phyloP scores from a whole-genome alignment of 2,329 filamentous ascomycete genomes.

The Lachnellula subtilissima region DNA sequence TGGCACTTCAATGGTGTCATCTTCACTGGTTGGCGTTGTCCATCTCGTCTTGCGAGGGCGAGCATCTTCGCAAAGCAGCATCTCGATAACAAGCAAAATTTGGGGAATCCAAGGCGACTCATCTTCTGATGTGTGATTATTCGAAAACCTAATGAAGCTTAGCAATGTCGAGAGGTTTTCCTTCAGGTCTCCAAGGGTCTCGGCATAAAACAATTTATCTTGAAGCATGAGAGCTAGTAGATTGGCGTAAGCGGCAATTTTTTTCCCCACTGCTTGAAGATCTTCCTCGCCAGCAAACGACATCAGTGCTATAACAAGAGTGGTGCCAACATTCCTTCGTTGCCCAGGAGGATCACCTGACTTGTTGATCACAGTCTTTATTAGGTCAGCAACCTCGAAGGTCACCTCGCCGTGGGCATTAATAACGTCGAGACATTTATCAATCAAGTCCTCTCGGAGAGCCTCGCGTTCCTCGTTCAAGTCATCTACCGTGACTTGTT shows the following conservation, averaged over 20 bases:
- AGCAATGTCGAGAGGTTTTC: slow-evolving; percentile 73
- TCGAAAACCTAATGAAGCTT: slow-evolving; percentile 68
- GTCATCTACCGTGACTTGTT: slow-evolving; percentile 63
- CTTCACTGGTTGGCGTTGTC: slow-evolving; percentile 51
- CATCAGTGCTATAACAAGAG: slow-evolving; percentile 78
- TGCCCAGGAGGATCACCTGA: slow-evolving; percentile 52
- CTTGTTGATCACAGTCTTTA: slow-evolving; percentile 63
- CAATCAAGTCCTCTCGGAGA: slow-evolving; percentile 75
- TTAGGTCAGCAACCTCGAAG: slow-evolving; percentile 85
- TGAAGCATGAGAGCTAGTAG: slow-evolving; percentile 84
- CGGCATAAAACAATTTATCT: slow-evolving; percentile 73
- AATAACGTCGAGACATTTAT: slow-evolving; percentile 85
- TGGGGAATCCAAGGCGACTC: slow-evolving; percentile 91
- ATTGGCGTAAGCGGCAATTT: slow-evolving; percentile 88
- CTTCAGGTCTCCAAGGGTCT: slow-evolving; percentile 68
- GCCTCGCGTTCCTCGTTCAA: slow-evolving; percentile 69
- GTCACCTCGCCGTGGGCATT: slow-evolving; percentile 83
- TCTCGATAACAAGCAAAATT: slow-evolving; percentile 84
- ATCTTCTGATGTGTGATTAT: slow-evolving; percentile 65
- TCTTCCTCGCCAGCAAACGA: slow-evolving; percentile 59
- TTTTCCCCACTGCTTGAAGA: slow-evolving; percentile 45
- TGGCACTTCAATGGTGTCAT: slow-evolving; percentile 46
- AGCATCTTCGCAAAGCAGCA: slow-evolving; percentile 82
- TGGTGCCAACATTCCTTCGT: slow-evolving; percentile 71
- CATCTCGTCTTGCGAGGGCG: slow-evolving; percentile 72